Evolutionary conservation across 2,329 filamentous ascomycete genomes (phyloP).

Genomic region (Verticillium klebahnii): DNA sequence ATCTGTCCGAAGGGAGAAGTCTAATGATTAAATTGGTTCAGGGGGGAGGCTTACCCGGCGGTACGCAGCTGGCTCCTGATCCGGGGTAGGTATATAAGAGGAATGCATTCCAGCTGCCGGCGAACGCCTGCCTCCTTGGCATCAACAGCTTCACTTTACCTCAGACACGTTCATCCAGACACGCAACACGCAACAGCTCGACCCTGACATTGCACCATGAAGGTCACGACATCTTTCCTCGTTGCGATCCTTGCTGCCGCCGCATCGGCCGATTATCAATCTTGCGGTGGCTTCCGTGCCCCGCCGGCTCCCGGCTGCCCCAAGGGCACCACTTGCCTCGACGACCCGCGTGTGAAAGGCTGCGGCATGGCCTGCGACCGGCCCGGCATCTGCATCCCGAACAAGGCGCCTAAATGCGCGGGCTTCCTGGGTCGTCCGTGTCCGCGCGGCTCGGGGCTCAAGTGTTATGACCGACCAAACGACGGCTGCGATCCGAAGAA

Average conservation of each 20-base stretch:
- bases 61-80: not conserved
- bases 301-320: conserved; percentile 19
- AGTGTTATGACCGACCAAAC: conserved; percentile 22
- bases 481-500: conserved; percentile 21
- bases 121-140: not conserved
- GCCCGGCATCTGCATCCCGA: conserved; percentile 27
- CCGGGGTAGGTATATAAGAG: not conserved
- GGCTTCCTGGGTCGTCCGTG: conserved; percentile 21
- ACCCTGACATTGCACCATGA: not conserved
- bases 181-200: not conserved
- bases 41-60: not conserved
- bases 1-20: not conserved
- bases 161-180: not conserved
- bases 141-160: not conserved
- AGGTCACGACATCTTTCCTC: conserved; percentile 11
- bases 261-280: conserved; percentile 15
- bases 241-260: conserved; percentile 14
- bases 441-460: conserved; percentile 14
- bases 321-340: conserved; percentile 19
- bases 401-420: conserved; percentile 13
- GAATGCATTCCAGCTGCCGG: not conserved
- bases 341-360: conserved; percentile 25
- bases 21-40: not conserved
- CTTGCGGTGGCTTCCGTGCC: conserved; percentile 25
- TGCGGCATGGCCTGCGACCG: conserved; percentile 30